A percentile compares a stretch with the other conserved stretches of the same genome.
Evolutionary conservation across 768 basidiomycete species (phyloP).

Genomic region (Termitomyces sp.): DNA sequence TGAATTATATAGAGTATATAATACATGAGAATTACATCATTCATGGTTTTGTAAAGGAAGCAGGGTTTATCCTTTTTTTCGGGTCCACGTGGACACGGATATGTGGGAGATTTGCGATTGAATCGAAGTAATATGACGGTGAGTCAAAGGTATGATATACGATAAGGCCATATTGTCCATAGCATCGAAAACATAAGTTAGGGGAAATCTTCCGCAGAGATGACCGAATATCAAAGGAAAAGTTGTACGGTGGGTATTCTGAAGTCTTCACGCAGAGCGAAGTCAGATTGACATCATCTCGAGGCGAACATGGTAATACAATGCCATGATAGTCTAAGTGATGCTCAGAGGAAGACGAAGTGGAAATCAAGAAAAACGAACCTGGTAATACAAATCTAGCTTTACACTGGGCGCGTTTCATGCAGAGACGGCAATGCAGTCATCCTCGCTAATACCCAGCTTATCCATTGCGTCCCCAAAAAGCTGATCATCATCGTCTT

Average conservation of each 20-base stretch:
- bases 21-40: no score
- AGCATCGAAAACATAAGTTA: background rate
- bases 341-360: background rate
- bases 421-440: conserved; percentile 12
- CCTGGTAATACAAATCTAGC: conserved; percentile 8
- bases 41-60: background rate
- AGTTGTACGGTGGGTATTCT: background rate
- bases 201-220: no score
- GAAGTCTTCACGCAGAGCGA: background rate
- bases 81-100: no score
- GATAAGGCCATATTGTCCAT: background rate
- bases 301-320: conserved; percentile 1
- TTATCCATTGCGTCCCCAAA: conserved; percentile 69
- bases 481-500: conserved; percentile 34
- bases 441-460: conserved; percentile 38
- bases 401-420: conserved; percentile 11
- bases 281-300: background rate
- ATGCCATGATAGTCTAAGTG: background rate
- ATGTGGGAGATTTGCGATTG: background rate
- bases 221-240: background rate
- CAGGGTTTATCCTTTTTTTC: no score
- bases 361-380: background rate
- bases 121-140: background rate
- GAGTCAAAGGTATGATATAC: background rate
- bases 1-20: no score